Evolutionary conservation across 441 rosid genomes (phyloP).

Genomic region (Mallotus repandus): DNA sequence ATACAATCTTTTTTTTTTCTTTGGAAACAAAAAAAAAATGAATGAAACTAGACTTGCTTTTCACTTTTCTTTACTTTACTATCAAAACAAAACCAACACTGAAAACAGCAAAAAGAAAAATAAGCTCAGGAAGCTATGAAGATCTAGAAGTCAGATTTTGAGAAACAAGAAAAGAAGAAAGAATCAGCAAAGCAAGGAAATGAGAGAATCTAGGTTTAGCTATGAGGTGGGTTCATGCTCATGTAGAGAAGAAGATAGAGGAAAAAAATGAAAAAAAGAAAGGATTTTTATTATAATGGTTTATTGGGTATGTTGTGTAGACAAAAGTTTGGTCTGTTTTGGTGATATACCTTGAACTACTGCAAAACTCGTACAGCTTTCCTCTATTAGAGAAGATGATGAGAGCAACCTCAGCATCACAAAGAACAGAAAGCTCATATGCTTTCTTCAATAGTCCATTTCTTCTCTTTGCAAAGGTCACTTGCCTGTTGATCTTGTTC

Average conservation of each 20-base stretch:
- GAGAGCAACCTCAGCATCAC: constrained; percentile 99
- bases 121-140: constrained; percentile 25
- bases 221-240: not conserved
- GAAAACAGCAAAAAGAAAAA: constrained; percentile 42
- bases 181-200: constrained; percentile 7
- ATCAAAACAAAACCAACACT: constrained; percentile 16
- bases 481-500: constrained; percentile 99
- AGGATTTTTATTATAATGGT: constrained; percentile 3
- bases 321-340: constrained; percentile 31
- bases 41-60: constrained; percentile 18
- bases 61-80: not conserved
- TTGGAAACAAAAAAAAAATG: constrained; percentile 11
- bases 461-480: constrained; percentile 97
- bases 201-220: constrained; percentile 24
- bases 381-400: constrained; percentile 99
- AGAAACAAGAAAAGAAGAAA: constrained; percentile 36
- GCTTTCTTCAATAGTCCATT: constrained; percentile 99
- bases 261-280: constrained; percentile 1
- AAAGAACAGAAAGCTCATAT: constrained; percentile 96
- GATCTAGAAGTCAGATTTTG: constrained; percentile 34
- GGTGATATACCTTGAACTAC: constrained; percentile 83
- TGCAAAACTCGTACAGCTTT: constrained; percentile 98
- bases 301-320: not conserved
- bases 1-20: constrained; percentile 9
- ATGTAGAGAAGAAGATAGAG: not conserved